Base-by-base conservation (phyloP, 176 grass and related monocot genomes). In the Hordeum marinum region DNA sequence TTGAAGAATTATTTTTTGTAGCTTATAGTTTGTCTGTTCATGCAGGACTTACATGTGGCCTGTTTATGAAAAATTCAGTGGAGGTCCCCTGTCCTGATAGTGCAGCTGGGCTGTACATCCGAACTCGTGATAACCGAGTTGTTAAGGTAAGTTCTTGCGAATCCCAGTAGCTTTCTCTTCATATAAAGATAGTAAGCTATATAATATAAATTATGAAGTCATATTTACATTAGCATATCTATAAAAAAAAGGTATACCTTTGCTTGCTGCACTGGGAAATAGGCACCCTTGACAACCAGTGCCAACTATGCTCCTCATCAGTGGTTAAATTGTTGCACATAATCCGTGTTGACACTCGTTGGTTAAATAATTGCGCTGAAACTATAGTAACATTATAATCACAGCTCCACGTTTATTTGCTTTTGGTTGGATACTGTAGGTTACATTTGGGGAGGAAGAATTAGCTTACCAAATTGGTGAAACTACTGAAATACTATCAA, bases 401-500 rank as follows among this genome's bases (percentile, higher is more conserved):
- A 62, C 5, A 65, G 4, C 1, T 83, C 36, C 24, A 24, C 10
- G 1, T 36, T 86, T 82, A 55, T 36, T 26, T 63, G 26, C 11
- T 36, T 61, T 52, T 88, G 14, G 31, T 57, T 82, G 39, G 20
- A 79, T 84, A 24, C 26, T 20, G 75, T 83, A 98, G 96, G 96
- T 90, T 92, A 83, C 84, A n/a, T 95, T 90, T 71, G 83, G 75
- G 65, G 96, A 89, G 92, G 50, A 95, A 77, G 91, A 98, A 88
- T 80, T 98, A 75, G 96, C 93, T 77, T 98, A 94, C 74, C 96
- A 98, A 91, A 94, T 98, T 82, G 96, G 96, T 15, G 96, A 98
- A 92, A 98, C 96, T 68, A 94, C 91, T 82, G 96, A 98, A 92
- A 94, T 94, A 87, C 62, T 98, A 69, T 93, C 91, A 77, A 82